Conservation (phyloP, 345 rosid genomes). For the Combretum micranthum region DNA sequence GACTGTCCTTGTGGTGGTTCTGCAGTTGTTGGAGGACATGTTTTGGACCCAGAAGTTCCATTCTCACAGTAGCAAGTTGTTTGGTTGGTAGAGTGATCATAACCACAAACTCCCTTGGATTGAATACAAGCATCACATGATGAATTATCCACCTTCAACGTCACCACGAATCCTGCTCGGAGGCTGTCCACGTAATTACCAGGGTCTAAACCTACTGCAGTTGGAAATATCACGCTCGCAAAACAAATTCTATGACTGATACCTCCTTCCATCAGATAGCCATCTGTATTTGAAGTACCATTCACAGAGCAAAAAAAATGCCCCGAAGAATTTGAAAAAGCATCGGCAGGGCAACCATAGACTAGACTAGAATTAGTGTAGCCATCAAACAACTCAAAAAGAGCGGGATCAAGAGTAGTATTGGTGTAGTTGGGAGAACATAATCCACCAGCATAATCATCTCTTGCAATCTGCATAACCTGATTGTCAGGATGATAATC, state of each 20-base stretch:
- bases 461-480: constrained; percentile 5
- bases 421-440: constrained; percentile 13
- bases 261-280: background rate
- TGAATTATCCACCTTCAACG: background rate
- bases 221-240: constrained; percentile 11
- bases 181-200: background rate
- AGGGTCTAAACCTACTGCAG: background rate
- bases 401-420: constrained; percentile 12
- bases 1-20: background rate
- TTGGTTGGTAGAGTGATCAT: no score
- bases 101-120: background rate
- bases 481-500: background rate
- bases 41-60: background rate
- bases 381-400: constrained; percentile 3
- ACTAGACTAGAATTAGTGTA: constrained; percentile 9
- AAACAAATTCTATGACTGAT: constrained; percentile 7
- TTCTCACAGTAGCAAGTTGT: constrained; percentile 4
- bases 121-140: background rate
- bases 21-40: constrained; percentile 5
- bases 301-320: constrained; percentile 2
- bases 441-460: constrained; percentile 12
- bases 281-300: background rate
- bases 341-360: constrained; percentile 7
- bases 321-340: background rate
- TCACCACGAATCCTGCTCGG: constrained; percentile 9